Evolutionary conservation across 192 early-diverging fungal genomes (phyloP), one percentile per base, ranked within the genome.

Genomic region (Coemansia sp.): DNA sequence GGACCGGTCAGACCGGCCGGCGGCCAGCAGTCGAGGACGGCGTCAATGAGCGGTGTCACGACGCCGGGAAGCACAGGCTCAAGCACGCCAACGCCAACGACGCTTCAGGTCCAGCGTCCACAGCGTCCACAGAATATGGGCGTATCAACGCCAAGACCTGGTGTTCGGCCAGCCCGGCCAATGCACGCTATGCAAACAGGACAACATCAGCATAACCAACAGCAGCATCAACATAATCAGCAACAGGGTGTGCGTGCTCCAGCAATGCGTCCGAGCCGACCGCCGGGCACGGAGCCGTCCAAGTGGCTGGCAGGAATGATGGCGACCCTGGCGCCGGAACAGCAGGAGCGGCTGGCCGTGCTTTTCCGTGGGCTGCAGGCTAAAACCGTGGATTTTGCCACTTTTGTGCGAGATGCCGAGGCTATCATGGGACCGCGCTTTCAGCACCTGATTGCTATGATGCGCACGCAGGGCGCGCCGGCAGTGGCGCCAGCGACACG

Each of bases 401-500:
- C 61, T 17, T 78, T 78, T 57, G 64, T 57, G 42, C 42, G 55
- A 1, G 69, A 78, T 9, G 69, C 75, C 14, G 61, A 78, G 50
- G 64, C 56, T 0, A 67, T 78, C 50, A 67, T 78, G 65, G 75
- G 75, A 6, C 30, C 64, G 48, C 63, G 63, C 54, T 78, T 78
- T 41, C 67, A 71, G 21, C 65, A 71, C 37, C 50, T 78, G 49
- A 42, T 78, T 19, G 61, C 41, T 4, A 6, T 78, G 23, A 71
- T 71, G 75, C 69, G 61, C 25, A 64, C 48, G 17, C 75, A 64
- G n/a, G 64, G 64, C 41, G 23, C 61, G 71, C 12, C 43, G 49
- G 5, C 8, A 15, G 17, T 12, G 15, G 41, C 15, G 41, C 17
- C 41, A 4, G 3, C 15, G 41, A 2, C 41, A 52, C 30, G 14